Conservation (phyloP, 495 filamentous ascomycete genomes). For the Chaetomium tenue region DNA sequence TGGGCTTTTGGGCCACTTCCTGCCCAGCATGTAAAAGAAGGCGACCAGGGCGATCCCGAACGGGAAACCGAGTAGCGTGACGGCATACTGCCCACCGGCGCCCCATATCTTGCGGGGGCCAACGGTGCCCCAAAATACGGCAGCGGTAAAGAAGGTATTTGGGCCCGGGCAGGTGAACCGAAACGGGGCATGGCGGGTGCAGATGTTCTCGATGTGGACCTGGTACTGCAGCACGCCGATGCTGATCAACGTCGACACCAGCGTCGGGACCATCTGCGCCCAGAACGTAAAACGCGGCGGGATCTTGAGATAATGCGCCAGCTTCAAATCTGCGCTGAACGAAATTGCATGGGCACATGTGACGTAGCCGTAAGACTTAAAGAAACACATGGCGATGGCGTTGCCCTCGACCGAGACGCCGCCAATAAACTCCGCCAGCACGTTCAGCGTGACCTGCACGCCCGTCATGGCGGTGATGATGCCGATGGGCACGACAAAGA, state of each 20-base stretch:
- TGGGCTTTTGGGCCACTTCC: conserved; percentile 33
- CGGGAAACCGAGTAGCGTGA: conserved; percentile 42
- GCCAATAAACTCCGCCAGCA: conserved; percentile 49
- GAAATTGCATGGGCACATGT: conserved; percentile 42
- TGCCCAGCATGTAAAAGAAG: conserved; percentile 34
- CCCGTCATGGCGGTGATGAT: conserved; percentile 47
- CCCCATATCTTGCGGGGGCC: conserved; percentile 47
- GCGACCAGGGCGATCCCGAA: conserved; percentile 38
- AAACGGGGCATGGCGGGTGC: conserved; percentile 42
- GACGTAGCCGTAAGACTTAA: conserved; percentile 47
- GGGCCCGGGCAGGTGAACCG: conserved; percentile 43
- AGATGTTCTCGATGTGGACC: conserved; percentile 39
- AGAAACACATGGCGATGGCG: conserved; percentile 46
- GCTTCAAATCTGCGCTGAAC: conserved; percentile 45
- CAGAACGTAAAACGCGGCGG: conserved; percentile 44
- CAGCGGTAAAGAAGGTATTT: conserved; percentile 48
- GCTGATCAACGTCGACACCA: conserved; percentile 43
- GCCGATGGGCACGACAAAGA: conserved; percentile 46
- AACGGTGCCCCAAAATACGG: conserved; percentile 48
- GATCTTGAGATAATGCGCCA: conserved; percentile 48
- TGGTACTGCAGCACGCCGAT: conserved; percentile 46
- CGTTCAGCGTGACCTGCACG: conserved; percentile 44
- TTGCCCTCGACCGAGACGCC: conserved; percentile 43
- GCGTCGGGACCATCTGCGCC: conserved; percentile 45
- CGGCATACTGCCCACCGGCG: conserved; percentile 38